Base-by-base conservation (phyloP, 176 grass and related monocot species). In the Luzula sylvatica region DNA sequence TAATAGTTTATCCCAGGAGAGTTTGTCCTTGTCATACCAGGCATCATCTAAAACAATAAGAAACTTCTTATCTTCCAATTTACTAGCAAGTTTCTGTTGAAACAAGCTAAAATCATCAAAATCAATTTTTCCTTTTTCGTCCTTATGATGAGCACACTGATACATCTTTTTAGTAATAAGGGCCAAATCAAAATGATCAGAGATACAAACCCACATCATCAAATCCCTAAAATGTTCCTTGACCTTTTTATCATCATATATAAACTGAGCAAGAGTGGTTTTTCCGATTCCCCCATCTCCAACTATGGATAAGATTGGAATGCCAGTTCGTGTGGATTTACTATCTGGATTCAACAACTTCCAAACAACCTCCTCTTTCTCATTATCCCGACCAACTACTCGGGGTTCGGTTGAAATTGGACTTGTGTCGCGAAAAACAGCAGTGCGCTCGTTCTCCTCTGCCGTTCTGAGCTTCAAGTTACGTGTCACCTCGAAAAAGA, bases 11-110 rank as follows among this genome's bases (percentile, higher is more conserved):
- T 72, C 53, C 76, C 76, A 79, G 3, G 8, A 27, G 6, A 9
- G 0, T 24, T 14, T 13, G 0, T 72, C 20, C 1, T 3, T 18
- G 51, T 78, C 75, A 27, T 78, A 47, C 75, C 75, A 75, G n/a
- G 29, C 55, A 53, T 76, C 72, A 69, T 76, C 72, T 26, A 76
- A 46, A 12, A 76, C 72, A 25, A 79, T 18, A 27, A 72, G 24
- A 38, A 72, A 40, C 15, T 20, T 72, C 52, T 29, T 28, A 28
- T n/a, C 24, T 14, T 23, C 0, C 52, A 79, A 67, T 26, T 59
- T 17, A 13, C 66, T 22, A 1, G 0, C 13, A 39, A 79, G 38
- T 17, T 60, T 15, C 0, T 0, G 25, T 61, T 72, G 68, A 13
- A 72, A 15, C 2, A 12, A 7, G n/a, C 61, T 60, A 11, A 72